phyloP scores from a whole-genome alignment of 2,329 filamentous ascomycete species.

The Dothideomycetidae sp. region DNA sequence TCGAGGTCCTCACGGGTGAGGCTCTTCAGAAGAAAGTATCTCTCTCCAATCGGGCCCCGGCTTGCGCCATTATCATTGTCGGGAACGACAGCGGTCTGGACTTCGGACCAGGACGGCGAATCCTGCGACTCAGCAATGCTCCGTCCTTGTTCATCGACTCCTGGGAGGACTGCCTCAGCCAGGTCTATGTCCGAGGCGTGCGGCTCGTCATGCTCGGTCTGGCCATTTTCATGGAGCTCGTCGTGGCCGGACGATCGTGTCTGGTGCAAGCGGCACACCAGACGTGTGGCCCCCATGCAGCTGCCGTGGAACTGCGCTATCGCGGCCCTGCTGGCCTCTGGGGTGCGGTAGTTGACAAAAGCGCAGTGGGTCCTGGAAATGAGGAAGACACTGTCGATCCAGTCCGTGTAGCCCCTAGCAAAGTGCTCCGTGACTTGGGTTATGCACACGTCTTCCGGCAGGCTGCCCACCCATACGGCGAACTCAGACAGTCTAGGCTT shows the following conservation, averaged over 20 bases:
- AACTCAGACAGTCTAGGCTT: slow-evolving; percentile 62
- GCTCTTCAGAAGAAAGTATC: slow-evolving; percentile 88
- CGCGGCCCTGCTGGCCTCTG: slow-evolving; percentile 58
- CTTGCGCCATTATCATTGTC: too few relatives aligned
- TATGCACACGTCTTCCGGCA: slow-evolving; percentile 70
- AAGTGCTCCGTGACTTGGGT: slow-evolving; percentile 84
- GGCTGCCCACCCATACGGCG: slow-evolving; percentile 90
- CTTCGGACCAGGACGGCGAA: too few relatives aligned
- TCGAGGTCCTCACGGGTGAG: slow-evolving; percentile 83
- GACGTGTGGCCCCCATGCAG: slow-evolving; percentile 66
- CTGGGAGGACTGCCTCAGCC: too few relatives aligned
- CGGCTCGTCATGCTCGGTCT: too few relatives aligned
- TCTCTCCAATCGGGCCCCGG: too few relatives aligned
- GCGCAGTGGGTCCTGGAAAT: slow-evolving; percentile 97
- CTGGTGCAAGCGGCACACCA: slow-evolving; percentile 69
- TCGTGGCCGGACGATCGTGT: too few relatives aligned
- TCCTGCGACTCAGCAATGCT: too few relatives aligned
- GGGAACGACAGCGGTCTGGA: too few relatives aligned
- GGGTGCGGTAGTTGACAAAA: slow-evolving; percentile 87
- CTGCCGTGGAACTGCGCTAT: slow-evolving; percentile 82
- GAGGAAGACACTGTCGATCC: slow-evolving; percentile 79
- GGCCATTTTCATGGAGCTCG: too few relatives aligned
- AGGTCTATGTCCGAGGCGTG: slow-evolving; percentile 27
- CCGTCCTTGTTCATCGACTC: too few relatives aligned
- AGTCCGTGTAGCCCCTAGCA: slow-evolving; percentile 56